Evolutionary conservation across 2,329 filamentous ascomycete genomes (phyloP).

Genomic region (Penicillium polonicum): DNA sequence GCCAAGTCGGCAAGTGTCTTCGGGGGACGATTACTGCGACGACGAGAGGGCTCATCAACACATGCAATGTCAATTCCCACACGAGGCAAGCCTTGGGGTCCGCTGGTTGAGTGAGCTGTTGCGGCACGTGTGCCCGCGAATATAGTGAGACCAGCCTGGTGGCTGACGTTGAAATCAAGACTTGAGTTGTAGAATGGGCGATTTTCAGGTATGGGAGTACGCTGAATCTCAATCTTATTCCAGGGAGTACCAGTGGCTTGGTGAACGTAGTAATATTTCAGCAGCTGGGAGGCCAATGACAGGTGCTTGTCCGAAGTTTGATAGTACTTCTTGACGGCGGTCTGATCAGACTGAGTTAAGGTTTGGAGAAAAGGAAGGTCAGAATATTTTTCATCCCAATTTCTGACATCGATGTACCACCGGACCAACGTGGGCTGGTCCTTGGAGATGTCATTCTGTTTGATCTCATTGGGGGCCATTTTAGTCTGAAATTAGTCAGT

Average conservation of each 20-base stretch:
- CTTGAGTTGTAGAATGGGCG: conserved; percentile 50
- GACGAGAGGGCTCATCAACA: conserved; percentile 50
- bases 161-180: conserved; percentile 65
- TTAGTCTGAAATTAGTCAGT: conserved; percentile 1
- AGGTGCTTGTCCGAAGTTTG: conserved; percentile 59
- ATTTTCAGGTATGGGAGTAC: conserved; percentile 49
- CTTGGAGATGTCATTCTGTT: conserved; percentile 9
- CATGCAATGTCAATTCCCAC: conserved; percentile 64
- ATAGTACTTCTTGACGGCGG: conserved; percentile 50
- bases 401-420: conserved; percentile 48
- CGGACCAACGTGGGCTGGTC: conserved; percentile 31
- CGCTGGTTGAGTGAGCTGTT: background rate
- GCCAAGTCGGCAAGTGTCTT: conserved; percentile 52
- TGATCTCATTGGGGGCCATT: conserved; percentile 19
- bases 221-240: conserved; percentile 54
- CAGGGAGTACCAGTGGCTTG: conserved; percentile 56
- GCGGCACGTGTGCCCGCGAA: conserved; percentile 51
- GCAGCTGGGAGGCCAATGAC: conserved; percentile 59
- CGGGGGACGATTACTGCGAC: conserved; percentile 32
- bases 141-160: conserved; percentile 62
- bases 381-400: conserved; percentile 28
- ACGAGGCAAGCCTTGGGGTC: conserved; percentile 28
- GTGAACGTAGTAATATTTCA: conserved; percentile 62
- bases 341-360: conserved; percentile 50
- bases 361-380: conserved; percentile 42